Conservation (phyloP, 371 early-diverging fungal genomes). For the Chytridium lagenaria region DNA sequence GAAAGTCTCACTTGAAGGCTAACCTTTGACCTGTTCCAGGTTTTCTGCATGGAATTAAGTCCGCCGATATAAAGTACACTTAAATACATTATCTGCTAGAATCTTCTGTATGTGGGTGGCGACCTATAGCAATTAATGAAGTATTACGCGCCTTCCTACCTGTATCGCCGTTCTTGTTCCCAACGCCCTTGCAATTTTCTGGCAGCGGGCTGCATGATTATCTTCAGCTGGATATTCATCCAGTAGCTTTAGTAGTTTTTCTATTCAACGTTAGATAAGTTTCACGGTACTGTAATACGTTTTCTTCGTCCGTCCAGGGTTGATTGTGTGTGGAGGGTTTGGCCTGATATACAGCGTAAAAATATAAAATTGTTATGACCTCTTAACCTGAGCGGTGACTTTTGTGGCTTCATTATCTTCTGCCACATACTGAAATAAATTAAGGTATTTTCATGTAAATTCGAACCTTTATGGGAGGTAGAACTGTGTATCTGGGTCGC, state of each 20-base stretch:
- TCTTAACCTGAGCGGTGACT: no score
- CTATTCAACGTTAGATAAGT: background rate
- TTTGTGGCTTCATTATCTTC: no score
- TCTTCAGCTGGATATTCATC: conserved; percentile 2
- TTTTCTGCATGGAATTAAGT: background rate
- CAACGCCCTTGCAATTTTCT: conserved; percentile 3
- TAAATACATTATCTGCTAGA: background rate
- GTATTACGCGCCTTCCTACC: background rate
- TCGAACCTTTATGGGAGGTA: background rate
- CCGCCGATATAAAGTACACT: background rate
- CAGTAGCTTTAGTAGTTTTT: background rate
- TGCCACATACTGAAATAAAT: background rate
- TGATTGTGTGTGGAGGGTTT: background rate
- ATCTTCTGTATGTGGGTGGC: conserved; percentile 2
- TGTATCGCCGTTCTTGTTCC: conserved; percentile 5
- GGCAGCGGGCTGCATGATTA: background rate
- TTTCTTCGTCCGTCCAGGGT: conserved; percentile 6
- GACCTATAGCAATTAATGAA: background rate
- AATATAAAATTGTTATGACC: no score
- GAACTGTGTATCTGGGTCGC: background rate
- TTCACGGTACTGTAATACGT: background rate
- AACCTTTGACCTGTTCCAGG: background rate
- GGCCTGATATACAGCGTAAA: background rate
- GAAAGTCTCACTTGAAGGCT: background rate
- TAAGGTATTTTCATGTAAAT: background rate